Evolutionary conservation across 148 eudicot species (phyloP).

Genomic region (Fagopyrum homotropicum): DNA sequence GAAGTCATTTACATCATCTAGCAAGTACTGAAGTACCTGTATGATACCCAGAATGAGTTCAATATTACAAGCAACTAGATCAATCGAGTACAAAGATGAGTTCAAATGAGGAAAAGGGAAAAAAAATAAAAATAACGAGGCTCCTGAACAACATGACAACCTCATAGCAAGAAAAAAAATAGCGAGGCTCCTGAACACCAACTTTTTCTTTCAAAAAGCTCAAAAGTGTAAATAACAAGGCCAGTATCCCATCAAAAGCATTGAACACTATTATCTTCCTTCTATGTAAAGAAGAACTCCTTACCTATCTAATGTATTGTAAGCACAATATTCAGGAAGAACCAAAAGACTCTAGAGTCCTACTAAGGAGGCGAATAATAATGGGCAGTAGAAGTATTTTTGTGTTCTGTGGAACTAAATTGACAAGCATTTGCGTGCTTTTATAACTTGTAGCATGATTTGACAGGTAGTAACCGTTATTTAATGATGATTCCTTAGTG

Average conservation of each 20-base stretch:
- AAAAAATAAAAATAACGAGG: no score
- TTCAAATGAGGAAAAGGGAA: neutral
- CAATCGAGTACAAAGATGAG: neutral
- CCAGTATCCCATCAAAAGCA: neutral
- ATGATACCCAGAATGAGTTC: slow-evolving; percentile 4
- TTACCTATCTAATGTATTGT: neutral
- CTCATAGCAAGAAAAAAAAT: neutral
- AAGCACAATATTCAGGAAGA: neutral
- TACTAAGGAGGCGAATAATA: neutral
- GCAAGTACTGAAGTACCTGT: slow-evolving; percentile 72
- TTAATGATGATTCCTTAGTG: neutral
- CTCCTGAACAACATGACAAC: neutral
- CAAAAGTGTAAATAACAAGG: neutral
- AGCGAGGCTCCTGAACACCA: neutral
- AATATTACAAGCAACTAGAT: neutral
- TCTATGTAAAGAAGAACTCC: slow-evolving; percentile 4
- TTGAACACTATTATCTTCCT: neutral
- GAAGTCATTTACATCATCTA: slow-evolving; percentile 80
- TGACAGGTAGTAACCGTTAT: neutral
- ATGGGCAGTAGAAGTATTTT: neutral
- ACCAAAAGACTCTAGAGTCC: neutral
- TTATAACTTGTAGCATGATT: neutral
- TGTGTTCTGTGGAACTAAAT: neutral
- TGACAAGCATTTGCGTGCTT: neutral
- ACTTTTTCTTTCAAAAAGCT: neutral